Conservation (phyloP, 2,329 filamentous ascomycete genomes). For the Ophiostoma quercus region DNA sequence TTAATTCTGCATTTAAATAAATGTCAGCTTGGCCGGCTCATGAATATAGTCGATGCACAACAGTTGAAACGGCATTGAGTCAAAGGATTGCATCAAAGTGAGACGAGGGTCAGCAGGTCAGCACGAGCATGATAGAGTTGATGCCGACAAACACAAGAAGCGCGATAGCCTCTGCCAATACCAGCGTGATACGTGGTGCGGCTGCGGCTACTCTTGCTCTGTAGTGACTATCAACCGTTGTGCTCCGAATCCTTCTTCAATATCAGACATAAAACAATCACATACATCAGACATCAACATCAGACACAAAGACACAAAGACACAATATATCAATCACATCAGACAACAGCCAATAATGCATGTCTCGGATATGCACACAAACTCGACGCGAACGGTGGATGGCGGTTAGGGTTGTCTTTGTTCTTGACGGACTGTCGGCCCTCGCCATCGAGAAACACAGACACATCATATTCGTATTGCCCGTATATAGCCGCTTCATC, state of each 20-base stretch:
- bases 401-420: no score
- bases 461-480: no score
- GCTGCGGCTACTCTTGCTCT: neutral
- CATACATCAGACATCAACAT: no score
- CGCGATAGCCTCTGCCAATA: conserved; percentile 2
- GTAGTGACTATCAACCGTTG: neutral
- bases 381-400: neutral
- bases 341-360: neutral
- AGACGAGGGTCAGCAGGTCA: conserved; percentile 9
- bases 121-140: neutral
- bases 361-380: neutral
- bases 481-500: neutral
- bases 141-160: neutral
- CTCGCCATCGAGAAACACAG: no score
- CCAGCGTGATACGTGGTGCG: neutral
- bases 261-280: no score
- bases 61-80: neutral
- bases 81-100: neutral
- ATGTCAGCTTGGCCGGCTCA: no score
- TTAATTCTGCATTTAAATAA: neutral
- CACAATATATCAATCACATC: no score
- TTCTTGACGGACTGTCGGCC: no score
- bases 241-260: neutral
- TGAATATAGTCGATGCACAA: neutral
- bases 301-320: no score